phyloP scores from a whole-genome alignment of 768 basidiomycete species.

The Kwoniella bestiolae region DNA sequence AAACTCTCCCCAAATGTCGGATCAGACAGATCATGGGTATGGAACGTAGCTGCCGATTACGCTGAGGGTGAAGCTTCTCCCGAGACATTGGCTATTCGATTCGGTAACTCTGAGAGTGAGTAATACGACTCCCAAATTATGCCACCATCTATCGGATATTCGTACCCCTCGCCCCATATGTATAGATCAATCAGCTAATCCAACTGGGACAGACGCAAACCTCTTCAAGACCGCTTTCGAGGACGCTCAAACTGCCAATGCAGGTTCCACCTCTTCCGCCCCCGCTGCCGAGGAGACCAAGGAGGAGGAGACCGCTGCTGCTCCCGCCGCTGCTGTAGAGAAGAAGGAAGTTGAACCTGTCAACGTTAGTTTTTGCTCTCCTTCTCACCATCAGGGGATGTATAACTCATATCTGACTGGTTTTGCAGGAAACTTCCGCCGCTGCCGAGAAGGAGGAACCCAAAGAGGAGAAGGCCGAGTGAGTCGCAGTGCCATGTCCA shows the following conservation, averaged over 20 bases:
- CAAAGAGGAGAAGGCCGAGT: slow-evolving; percentile 48
- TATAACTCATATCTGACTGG: not conserved
- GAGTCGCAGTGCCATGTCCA: slow-evolving; percentile 21
- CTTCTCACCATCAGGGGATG: not conserved
- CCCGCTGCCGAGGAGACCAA: slow-evolving; percentile 61
- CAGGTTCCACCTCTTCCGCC: slow-evolving; percentile 18
- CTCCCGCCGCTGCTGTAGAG: slow-evolving; percentile 16
- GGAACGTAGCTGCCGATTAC: slow-evolving; percentile 95
- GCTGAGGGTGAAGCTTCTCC: slow-evolving; percentile 85
- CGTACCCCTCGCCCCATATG: too few species aligned
- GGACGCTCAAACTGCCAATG: slow-evolving; percentile 67
- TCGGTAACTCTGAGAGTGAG: slow-evolving; percentile 94
- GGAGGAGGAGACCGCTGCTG: slow-evolving; percentile 49
- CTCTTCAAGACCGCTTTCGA: slow-evolving; percentile 91
- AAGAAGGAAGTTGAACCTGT: slow-evolving; percentile 29
- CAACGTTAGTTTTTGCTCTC: slow-evolving; percentile 31
- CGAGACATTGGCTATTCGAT: slow-evolving; percentile 97
- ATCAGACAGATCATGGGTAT: slow-evolving; percentile 99
- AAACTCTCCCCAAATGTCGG: slow-evolving; percentile 95
- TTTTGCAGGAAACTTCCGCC: slow-evolving; percentile 36
- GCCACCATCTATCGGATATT: too few species aligned
- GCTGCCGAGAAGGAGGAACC: slow-evolving; percentile 37
- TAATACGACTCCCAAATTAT: too few species aligned
- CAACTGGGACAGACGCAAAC: slow-evolving; percentile 66
- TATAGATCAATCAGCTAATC: too few species aligned